A percentile compares a stretch with the other conserved stretches of the same genome.
Conservation (phyloP, 768 basidiomycete species). For the Phylloporus sp. region DNA sequence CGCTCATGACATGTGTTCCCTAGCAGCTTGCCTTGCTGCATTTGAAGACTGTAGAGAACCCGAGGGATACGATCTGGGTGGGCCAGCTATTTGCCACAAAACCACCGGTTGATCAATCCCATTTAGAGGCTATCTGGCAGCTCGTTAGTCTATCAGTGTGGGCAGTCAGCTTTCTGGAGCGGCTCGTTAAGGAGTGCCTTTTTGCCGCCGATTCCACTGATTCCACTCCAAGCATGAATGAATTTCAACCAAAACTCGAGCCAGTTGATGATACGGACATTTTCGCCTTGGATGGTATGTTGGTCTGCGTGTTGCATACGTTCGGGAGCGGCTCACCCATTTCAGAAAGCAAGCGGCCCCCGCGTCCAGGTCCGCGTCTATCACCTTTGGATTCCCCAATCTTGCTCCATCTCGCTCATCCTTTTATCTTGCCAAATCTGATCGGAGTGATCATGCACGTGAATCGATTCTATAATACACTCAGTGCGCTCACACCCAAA, state of each 20-base stretch:
- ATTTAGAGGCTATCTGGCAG: constrained; percentile 68
- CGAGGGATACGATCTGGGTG: constrained; percentile 62
- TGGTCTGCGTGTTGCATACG: constrained; percentile 30
- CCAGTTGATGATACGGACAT: constrained; percentile 25
- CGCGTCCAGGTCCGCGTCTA: constrained; percentile 4
- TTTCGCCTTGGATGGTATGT: constrained; percentile 24
- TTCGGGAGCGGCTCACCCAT: constrained; percentile 37
- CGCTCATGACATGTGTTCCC: constrained; percentile 64
- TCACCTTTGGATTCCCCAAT: constrained; percentile 34
- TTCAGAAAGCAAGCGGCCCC: constrained; percentile 16
- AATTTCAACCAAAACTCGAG: constrained; percentile 23
- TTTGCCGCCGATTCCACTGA: constrained; percentile 29
- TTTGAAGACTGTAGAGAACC: constrained; percentile 66
- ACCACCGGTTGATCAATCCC: constrained; percentile 6
- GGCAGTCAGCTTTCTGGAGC: constrained; percentile 59
- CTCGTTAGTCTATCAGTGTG: constrained; percentile 60
- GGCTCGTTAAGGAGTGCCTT: constrained; percentile 53
- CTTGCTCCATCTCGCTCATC: constrained; percentile 61
- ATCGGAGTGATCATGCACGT: constrained; percentile 51
- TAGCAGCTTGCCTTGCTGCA: constrained; percentile 55
- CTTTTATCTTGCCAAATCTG: constrained; percentile 53
- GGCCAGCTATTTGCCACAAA: not conserved
- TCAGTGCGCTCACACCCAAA: constrained; percentile 51
- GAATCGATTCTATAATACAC: constrained; percentile 50
- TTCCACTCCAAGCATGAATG: constrained; percentile 7